Evolutionary conservation across 2,329 filamentous ascomycete species (phyloP), one percentile per base, ranked within the genome.

Genomic region (Stachybotrys chartarum): DNA sequence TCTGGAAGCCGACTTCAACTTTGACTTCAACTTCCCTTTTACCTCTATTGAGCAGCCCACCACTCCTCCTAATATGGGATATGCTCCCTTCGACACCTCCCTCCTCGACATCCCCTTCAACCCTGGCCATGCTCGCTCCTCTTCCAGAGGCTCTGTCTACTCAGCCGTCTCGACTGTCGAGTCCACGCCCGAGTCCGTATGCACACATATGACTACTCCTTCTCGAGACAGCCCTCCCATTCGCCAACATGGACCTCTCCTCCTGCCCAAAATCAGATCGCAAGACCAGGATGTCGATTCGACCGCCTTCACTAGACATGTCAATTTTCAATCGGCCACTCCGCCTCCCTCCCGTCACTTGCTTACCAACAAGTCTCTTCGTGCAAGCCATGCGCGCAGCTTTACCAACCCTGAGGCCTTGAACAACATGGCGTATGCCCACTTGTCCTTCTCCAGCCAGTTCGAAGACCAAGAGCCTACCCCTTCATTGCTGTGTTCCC

Each of bases 191-290:
- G 87, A 88, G 68, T 88, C 88, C 48, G 77, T 84, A 63, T 79
- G 82, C 74, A 88, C 86, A 18, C 78, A 81, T 61, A 78, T 83
- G 63, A 87, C 85, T 54, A 91, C 88, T 12, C 88, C 89, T 45
- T 74, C 79, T 46, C 75, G 79, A 54, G 81, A 80, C 54, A 78
- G 81, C 60, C 88, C 88, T 39, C 88, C 90, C 57, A 82, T 92
- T 63, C 82, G 86, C 58, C 87, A 90, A 58, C 87, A 91, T 73
- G 90, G 90, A 53, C 90, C 90, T 53, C 77, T 90, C 51, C 77
- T 96, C 57, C 79, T 96, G 35, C 91, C 91, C 66, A 94, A 91
- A 79, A 92, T 95, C 74, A 83, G 91, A 58, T 83, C 83, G 46
- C 91, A 94, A 73, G 91, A 96, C 73, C 88, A 93, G 72, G 80